A percentile compares a stretch with the other conserved stretches of the same genome.
phyloP scores from a whole-genome alignment of 176 grass and related monocot species.

The Oryza glumipatula region DNA sequence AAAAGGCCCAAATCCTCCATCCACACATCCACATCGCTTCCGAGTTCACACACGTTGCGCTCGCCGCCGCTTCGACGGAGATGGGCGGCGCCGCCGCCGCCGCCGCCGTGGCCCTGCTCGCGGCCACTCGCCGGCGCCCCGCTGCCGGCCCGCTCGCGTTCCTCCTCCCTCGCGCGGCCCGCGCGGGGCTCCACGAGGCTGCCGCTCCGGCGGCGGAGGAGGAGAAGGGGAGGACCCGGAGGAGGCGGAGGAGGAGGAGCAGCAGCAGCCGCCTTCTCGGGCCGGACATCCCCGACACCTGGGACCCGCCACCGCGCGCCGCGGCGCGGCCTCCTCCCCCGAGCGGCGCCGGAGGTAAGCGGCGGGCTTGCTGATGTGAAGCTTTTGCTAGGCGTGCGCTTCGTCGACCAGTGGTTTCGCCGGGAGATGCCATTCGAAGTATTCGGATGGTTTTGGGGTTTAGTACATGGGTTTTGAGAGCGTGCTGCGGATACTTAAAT shows the following conservation, averaged over 20 bases:
- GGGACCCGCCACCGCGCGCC: constrained; percentile 21
- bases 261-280: constrained; percentile 66
- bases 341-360: constrained; percentile 25
- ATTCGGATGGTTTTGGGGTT: neutral
- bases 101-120: constrained; percentile 44
- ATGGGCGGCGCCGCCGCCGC: constrained; percentile 43
- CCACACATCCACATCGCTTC: neutral
- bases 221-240: constrained; percentile 8
- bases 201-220: neutral
- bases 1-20: constrained; percentile 28
- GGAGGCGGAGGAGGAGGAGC: constrained; percentile 31
- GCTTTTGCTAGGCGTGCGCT: neutral
- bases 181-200: constrained; percentile 37
- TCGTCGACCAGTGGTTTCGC: neutral
- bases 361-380: neutral
- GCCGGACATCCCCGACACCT: constrained; percentile 74
- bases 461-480: neutral
- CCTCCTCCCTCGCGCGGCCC: constrained; percentile 8
- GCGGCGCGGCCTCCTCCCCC: neutral
- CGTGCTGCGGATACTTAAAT: neutral
- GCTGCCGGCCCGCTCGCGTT: neutral
- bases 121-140: constrained; percentile 3
- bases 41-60: neutral
- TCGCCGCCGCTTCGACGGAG: constrained; percentile 21
- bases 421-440: neutral